phyloP scores from a whole-genome alignment of 2,329 filamentous ascomycete species.

The Talaromyces sp. region DNA sequence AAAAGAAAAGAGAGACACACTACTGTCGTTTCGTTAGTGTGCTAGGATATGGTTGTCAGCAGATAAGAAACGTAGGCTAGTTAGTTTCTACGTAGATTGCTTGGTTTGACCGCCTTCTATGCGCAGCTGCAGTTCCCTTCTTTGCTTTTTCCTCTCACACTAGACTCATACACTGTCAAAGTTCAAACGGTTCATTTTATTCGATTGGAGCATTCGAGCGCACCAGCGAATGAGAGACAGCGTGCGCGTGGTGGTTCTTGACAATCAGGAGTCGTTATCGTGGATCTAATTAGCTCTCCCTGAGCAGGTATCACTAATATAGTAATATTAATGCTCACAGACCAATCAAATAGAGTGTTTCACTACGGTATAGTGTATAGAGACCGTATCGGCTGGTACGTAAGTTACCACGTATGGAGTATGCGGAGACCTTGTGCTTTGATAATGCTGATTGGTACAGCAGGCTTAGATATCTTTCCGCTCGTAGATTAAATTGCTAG shows the following conservation, averaged over 20 bases:
- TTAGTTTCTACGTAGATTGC: neutral
- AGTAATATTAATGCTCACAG: neutral
- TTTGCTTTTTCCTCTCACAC: neutral
- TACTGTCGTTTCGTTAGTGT: neutral
- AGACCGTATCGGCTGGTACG: neutral
- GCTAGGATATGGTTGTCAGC: constrained; percentile 8
- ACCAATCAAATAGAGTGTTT: neutral
- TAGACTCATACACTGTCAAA: neutral
- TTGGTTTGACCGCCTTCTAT: constrained; percentile 16
- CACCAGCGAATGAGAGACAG: neutral
- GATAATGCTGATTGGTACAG: neutral
- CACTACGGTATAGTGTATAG: neutral
- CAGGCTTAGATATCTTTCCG: neutral
- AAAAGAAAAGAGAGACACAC: constrained; percentile 3
- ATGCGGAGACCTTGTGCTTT: neutral
- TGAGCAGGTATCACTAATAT: neutral
- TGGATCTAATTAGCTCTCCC: constrained; percentile 5
- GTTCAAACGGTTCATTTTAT: neutral
- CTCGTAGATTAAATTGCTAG: neutral
- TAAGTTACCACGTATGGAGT: neutral
- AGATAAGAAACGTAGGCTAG: constrained; percentile 7
- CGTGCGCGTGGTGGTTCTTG: neutral
- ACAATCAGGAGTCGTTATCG: constrained; percentile 5
- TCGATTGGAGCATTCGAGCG: neutral
- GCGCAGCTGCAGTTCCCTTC: constrained; percentile 12